Conservation (phyloP, 2,329 filamentous ascomycete genomes). For the Dendrostoma leiphaemia region DNA sequence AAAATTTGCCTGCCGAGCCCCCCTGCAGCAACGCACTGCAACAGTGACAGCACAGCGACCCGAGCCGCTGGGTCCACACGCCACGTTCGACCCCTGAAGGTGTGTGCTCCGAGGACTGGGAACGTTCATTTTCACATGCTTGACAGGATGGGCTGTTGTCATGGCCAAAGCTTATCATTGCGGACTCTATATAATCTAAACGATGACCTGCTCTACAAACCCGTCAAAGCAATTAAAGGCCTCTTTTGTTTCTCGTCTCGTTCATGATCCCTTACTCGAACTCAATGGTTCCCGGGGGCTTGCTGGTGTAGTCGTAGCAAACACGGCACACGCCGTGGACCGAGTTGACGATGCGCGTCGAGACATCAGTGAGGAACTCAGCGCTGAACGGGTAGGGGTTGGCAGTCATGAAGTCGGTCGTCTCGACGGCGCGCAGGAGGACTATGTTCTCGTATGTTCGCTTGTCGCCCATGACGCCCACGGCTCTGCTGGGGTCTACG, state of each 20-base stretch:
- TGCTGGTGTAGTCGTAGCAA: conserved; percentile 64
- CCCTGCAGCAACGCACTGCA: neutral
- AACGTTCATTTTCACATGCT: neutral
- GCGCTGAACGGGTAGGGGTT: conserved; percentile 61
- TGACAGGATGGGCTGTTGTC: neutral
- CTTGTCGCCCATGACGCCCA: conserved; percentile 60
- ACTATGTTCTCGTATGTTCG: conserved; percentile 48
- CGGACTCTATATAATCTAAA: conserved; percentile 8
- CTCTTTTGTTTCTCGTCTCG: neutral
- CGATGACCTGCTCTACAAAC: no score
- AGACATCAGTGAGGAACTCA: conserved; percentile 48
- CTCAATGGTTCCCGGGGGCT: conserved; percentile 72
- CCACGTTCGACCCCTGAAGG: neutral
- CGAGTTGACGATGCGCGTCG: conserved; percentile 70
- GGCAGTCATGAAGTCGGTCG: conserved; percentile 71
- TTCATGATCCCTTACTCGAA: conserved; percentile 54
- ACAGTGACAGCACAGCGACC: neutral
- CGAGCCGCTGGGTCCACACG: neutral
- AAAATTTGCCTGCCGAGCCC: neutral
- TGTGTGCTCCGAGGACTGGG: neutral
- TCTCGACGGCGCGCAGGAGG: conserved; percentile 44
- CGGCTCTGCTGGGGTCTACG: conserved; percentile 39
- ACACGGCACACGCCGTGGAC: conserved; percentile 71
- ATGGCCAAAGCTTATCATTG: conserved; percentile 1
- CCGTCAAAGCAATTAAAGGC: no score